Evolutionary conservation across 257 asterid species (phyloP).

Genomic region (Przewalskia tangutica): DNA sequence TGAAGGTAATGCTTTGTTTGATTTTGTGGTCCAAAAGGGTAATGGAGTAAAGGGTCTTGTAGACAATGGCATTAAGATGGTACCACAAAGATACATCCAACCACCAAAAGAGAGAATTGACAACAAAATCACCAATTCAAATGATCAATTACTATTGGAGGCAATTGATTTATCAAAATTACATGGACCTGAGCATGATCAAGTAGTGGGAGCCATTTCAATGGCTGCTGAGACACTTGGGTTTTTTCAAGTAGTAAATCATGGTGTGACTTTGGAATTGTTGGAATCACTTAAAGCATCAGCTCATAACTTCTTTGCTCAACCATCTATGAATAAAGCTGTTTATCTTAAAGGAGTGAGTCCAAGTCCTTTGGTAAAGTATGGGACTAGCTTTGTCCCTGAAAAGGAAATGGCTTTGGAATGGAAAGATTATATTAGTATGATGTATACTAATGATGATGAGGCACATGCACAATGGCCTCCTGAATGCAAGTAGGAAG

Average conservation of each 20-base stretch:
- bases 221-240: constrained; percentile 26
- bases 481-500: constrained; percentile 19
- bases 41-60: constrained; percentile 27
- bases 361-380: constrained; percentile 23
- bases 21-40: constrained; percentile 24
- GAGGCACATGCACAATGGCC: constrained; percentile 35
- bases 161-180: constrained; percentile 24
- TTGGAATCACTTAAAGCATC: constrained; percentile 16
- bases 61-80: constrained; percentile 17
- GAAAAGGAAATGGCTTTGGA: constrained; percentile 30
- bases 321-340: constrained; percentile 16
- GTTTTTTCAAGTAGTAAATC: constrained; percentile 32
- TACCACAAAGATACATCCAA: constrained; percentile 19
- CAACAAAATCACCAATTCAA: background rate
- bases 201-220: constrained; percentile 18
- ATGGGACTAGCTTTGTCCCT: constrained; percentile 30
- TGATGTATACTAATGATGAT: constrained; percentile 27
- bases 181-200: constrained; percentile 21
- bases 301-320: constrained; percentile 18
- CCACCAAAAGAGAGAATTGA: constrained; percentile 20
- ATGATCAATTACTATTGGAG: background rate
- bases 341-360: constrained; percentile 21
- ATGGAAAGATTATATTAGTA: constrained; percentile 33
- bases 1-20: constrained; percentile 10
- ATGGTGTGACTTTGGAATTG: constrained; percentile 21